Conservation (phyloP, 2,329 filamentous ascomycete genomes). For the Aureobasidium vineae region DNA sequence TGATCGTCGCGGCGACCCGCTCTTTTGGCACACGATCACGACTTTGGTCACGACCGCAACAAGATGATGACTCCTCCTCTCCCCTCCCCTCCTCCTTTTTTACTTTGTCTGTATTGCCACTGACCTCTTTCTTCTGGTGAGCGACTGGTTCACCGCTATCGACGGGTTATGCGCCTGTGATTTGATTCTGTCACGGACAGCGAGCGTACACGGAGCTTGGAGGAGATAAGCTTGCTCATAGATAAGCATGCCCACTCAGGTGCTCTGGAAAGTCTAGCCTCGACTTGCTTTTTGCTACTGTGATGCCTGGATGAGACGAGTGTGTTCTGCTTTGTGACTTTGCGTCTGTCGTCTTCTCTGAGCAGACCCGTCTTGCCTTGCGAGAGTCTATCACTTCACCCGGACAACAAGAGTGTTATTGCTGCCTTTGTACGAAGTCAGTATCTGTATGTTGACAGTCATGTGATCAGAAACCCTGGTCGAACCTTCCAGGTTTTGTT, state of each 20-base stretch:
- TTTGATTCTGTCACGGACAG: not conserved
- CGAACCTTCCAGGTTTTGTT: not conserved
- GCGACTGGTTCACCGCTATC: conserved; percentile 12
- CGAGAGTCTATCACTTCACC: not conserved
- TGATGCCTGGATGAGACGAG: not conserved
- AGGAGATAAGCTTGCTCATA: conserved; percentile 20
- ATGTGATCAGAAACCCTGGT: not conserved
- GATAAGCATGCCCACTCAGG: conserved; percentile 22
- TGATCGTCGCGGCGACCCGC: conserved; percentile 17
- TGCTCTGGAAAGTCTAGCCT: conserved; percentile 22
- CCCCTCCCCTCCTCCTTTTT: not conserved
- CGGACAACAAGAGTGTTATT: not conserved
- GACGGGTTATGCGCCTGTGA: not conserved
- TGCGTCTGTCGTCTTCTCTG: conserved; percentile 3
- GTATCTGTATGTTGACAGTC: not conserved
- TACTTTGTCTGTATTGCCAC: not conserved
- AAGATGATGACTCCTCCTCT: not conserved
- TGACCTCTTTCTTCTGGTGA: not conserved
- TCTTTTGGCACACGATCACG: conserved; percentile 16
- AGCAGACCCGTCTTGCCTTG: not conserved
- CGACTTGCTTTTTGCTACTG: conserved; percentile 6
- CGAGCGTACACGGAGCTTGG: not conserved
- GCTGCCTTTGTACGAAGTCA: not conserved
- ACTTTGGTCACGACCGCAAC: conserved; percentile 12
- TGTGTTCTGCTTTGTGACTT: not conserved